These are phyloP conservation scores for Thraustochytrium striatum DNA, from an alignment of 352 stramenopile species.

Conservation along the genomic window DNA sequence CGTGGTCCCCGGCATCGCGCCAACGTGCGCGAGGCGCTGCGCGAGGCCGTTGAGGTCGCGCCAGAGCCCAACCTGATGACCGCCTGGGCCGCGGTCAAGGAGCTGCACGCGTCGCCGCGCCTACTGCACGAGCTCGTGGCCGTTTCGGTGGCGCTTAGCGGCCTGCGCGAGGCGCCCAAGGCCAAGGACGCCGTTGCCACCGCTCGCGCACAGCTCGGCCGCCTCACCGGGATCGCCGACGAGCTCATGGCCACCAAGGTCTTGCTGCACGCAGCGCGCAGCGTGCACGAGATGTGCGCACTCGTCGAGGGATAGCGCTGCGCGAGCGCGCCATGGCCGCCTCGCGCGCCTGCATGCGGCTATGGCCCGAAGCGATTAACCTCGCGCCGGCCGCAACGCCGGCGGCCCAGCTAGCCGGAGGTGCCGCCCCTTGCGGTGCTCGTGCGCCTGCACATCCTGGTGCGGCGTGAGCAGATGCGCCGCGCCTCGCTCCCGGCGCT, in stretches of 20 bases:
- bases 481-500: not conserved
- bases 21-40: not conserved
- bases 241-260: constrained; percentile 29
- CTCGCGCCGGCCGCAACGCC: not conserved
- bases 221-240: constrained; percentile 8
- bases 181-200: not conserved
- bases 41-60: not conserved
- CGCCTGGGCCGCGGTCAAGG: not conserved
- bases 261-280: not conserved
- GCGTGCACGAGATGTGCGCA: constrained; percentile 9
- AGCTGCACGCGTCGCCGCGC: not conserved
- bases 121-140: constrained; percentile 11
- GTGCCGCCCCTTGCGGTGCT: not conserved
- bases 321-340: not conserved
- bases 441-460: not conserved
- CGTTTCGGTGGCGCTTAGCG: not conserved
- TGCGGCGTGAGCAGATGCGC: constrained; percentile 14
- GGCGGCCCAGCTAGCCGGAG: not conserved
- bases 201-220: not conserved
- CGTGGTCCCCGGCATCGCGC: constrained; percentile 22
- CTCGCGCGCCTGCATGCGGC: not conserved
- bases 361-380: constrained; percentile 12
- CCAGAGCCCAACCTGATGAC: not conserved
- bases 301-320: constrained; percentile 11
- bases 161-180: not conserved